phyloP scores from a whole-genome alignment of 2,329 filamentous ascomycete genomes.

The Paradendryphiella salina region DNA sequence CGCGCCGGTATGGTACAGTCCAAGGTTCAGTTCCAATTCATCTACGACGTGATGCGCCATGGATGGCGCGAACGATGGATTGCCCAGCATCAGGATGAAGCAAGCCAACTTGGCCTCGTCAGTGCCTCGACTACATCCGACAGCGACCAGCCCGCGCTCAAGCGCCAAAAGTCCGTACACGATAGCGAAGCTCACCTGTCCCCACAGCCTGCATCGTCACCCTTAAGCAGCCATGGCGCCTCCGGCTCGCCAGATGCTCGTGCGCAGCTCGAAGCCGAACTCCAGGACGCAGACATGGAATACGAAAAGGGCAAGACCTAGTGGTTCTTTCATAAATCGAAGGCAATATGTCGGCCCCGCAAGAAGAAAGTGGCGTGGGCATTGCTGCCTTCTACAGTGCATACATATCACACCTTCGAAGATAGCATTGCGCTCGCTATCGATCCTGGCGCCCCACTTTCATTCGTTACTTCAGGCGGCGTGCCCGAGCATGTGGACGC shows the following conservation, averaged over 20 bases:
- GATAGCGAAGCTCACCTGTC: conserved; percentile 9
- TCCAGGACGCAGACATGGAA: conserved; percentile 33
- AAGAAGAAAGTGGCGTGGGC: background rate
- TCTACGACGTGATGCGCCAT: conserved; percentile 83
- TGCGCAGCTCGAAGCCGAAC: conserved; percentile 41
- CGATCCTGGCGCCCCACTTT: background rate
- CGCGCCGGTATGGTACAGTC: conserved; percentile 95
- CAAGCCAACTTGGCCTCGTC: conserved; percentile 29
- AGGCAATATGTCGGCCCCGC: background rate
- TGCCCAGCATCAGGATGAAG: conserved; percentile 33
- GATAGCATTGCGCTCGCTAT: background rate
- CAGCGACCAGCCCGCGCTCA: conserved; percentile 31
- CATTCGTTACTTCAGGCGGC: background rate
- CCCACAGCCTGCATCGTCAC: conserved; percentile 1
- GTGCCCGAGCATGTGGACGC: conserved; percentile 5
- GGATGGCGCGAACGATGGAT: conserved; percentile 64
- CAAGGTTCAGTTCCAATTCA: conserved; percentile 79
- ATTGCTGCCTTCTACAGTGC: background rate
- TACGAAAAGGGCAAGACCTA: conserved; percentile 38
- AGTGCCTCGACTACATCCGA: conserved; percentile 5
- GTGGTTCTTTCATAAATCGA: conserved; percentile 7
- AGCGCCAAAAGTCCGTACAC: conserved; percentile 35
- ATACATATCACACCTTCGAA: conserved; percentile 5
- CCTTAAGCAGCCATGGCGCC: conserved; percentile 6
- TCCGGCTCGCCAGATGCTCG: conserved; percentile 21